Evolutionary conservation across 768 basidiomycete species (phyloP), one percentile per base, ranked within the genome.

Genomic region (Pulveroboletus sp.): DNA sequence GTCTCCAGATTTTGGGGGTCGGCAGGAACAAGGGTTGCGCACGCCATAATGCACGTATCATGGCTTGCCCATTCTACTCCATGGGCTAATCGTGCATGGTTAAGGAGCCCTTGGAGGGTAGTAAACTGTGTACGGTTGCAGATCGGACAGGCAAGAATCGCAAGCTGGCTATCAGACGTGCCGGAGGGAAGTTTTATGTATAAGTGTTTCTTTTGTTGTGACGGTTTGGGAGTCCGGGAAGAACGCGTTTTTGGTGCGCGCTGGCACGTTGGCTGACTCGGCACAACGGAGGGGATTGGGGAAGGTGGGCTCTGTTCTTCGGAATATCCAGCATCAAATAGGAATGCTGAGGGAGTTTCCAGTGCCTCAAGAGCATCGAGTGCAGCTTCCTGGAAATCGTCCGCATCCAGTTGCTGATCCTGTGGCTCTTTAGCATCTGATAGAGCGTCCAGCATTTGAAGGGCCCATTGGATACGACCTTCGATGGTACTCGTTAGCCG

Each of bases 41-140:
- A 77, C 33, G 66, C 68, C 41, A 68, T 68, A 20, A 80, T 73
- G 47, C 78, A 79, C 25, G 76, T 72, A 37, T 80, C 79, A 49
- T 79, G 77, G 27, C 71, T 77, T 16, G 74, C 71, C 62, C 70
- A 79, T 47, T 78, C 73, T 34, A 74, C 61, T 13, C 69, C 63
- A 49, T 79, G 77, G 9, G 72, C 65, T n/a, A 79, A 59, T 16
- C 79, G 75, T 34, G 73, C 76, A 55, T 79, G 77, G 43, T 79
- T 79, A 24, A 80, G 63, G 33, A 80, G 66, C 12, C 77, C 77
- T 49, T 79, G 77, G 7, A 80, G 67, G 21, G 68, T 78, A 20
- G 74, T 76, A 55, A 79, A 78, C 40, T 80, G 75, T 7, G 68
- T 70, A 19, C 77, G 72, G 9, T 56, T 39, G 50, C 77, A 79